phyloP scores from a whole-genome alignment of 1,139 yeast species.

The Candida neerlandica region DNA sequence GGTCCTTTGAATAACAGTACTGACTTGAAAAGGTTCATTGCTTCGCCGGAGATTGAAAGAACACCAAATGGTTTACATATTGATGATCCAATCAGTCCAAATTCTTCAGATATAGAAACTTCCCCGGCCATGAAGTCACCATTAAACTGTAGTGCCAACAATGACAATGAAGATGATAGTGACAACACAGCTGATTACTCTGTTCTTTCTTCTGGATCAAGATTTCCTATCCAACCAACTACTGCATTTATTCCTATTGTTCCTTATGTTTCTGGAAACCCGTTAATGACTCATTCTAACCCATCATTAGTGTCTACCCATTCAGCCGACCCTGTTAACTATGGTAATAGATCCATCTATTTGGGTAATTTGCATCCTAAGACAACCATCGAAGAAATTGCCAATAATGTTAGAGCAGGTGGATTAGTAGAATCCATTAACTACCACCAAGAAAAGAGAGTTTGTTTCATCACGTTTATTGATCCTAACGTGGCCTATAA shows the following conservation, averaged over 20 bases:
- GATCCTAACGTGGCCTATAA: conserved; percentile 46
- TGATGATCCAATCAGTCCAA: conserved; percentile 18
- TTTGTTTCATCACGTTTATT: conserved; percentile 49
- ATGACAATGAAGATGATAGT: conserved; percentile 3
- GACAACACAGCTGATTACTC: conserved; percentile 13
- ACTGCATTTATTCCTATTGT: conserved; percentile 7
- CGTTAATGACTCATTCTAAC: conserved; percentile 8
- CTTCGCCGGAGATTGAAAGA: conserved; percentile 10
- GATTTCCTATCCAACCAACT: conserved; percentile 7
- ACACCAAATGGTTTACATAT: conserved; percentile 10
- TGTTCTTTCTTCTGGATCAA: conserved; percentile 10
- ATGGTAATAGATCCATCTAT: conserved; percentile 47
- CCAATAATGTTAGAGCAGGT: conserved; percentile 52
- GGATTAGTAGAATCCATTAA: conserved; percentile 48
- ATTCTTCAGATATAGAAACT: conserved; percentile 15
- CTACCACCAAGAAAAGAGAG: conserved; percentile 37
- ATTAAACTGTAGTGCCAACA: conserved; percentile 3
- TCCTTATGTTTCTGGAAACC: conserved; percentile 4
- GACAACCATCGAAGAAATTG: conserved; percentile 51
- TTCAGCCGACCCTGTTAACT: conserved; percentile 27
- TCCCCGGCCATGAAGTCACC: conserved; percentile 12
- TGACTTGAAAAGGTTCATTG: conserved; percentile 15
- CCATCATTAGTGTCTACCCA: conserved; percentile 6
- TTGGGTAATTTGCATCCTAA: conserved; percentile 48
- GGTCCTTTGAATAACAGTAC: conserved; percentile 15